Evolutionary conservation across 2,329 filamentous ascomycete genomes (phyloP).

Genomic region (Microcyclospora tardicrescens): DNA sequence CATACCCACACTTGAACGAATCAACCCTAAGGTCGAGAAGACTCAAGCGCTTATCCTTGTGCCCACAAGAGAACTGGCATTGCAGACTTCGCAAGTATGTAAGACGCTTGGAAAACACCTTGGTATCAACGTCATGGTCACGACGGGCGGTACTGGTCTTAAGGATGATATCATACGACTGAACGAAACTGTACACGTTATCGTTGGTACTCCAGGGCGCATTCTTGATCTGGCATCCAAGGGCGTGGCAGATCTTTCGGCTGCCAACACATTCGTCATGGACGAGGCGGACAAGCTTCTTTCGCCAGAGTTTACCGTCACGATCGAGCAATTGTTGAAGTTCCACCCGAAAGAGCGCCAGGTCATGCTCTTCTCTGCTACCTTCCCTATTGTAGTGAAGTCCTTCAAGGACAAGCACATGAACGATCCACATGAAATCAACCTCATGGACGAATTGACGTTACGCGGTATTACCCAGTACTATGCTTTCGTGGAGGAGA

Average conservation of each 20-base stretch:
- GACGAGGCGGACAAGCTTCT: constrained; percentile 97
- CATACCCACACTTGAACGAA: constrained; percentile 85
- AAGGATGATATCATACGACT: constrained; percentile 95
- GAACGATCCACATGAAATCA: constrained; percentile 92
- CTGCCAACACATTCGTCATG: constrained; percentile 98
- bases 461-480: constrained; percentile 97
- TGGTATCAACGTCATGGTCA: constrained; percentile 97
- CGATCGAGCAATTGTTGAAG: constrained; percentile 87
- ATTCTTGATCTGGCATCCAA: constrained; percentile 95
- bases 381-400: constrained; percentile 94
- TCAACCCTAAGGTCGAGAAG: constrained; percentile 93
- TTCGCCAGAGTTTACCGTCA: constrained; percentile 90
- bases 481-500: constrained; percentile 98
- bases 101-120: constrained; percentile 97
- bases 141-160: constrained; percentile 85
- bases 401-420: constrained; percentile 98
- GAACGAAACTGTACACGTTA: constrained; percentile 88
- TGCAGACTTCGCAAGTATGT: constrained; percentile 98
- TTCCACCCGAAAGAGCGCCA: constrained; percentile 96
- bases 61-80: constrained; percentile 87
- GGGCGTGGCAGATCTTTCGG: constrained; percentile 86
- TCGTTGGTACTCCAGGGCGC: constrained; percentile 91
- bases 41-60: constrained; percentile 94
- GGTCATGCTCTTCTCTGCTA: constrained; percentile 98
- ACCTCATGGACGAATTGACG: constrained; percentile 97